Conservation (phyloP, 768 basidiomycete species). For the Astraeus odoratus region DNA sequence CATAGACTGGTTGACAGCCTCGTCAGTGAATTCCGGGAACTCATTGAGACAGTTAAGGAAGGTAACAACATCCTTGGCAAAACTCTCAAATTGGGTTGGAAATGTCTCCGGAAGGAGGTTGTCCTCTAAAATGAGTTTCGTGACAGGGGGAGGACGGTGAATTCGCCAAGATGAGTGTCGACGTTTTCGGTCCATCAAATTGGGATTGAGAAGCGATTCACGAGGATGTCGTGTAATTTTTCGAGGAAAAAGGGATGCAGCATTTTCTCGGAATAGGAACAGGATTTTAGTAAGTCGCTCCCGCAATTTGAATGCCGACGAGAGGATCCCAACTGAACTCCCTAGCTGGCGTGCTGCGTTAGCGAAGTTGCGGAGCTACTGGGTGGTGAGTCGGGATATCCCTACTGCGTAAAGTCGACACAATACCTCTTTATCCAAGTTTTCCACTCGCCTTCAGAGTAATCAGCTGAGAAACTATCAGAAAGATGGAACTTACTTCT, state of each 20-base stretch:
- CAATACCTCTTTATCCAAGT: constrained; percentile 42
- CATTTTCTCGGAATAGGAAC: constrained; percentile 48
- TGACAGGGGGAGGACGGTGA: constrained; percentile 31
- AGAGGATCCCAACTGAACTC: constrained; percentile 49
- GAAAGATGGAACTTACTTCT: constrained; percentile 31
- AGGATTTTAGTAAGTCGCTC: constrained; percentile 45
- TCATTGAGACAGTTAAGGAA: constrained; percentile 50
- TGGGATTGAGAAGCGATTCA: constrained; percentile 33
- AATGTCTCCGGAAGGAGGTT: constrained; percentile 44
- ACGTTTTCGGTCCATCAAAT: constrained; percentile 25
- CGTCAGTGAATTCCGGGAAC: constrained; percentile 50
- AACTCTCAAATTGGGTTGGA: constrained; percentile 37
- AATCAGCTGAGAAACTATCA: constrained; percentile 2
- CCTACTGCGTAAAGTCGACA: neutral
- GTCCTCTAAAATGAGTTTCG: constrained; percentile 32
- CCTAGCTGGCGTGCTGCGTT: constrained; percentile 51
- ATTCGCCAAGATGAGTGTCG: constrained; percentile 27
- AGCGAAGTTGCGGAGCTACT: constrained; percentile 44
- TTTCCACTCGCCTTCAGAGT: constrained; percentile 35
- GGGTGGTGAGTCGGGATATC: constrained; percentile 9
- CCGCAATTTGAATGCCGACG: constrained; percentile 45
- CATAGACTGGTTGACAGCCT: constrained; percentile 45
- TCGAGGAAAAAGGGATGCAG: constrained; percentile 49
- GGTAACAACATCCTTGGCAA: constrained; percentile 44
- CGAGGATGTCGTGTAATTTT: constrained; percentile 35